phyloP scores from a whole-genome alignment of 345 rosid genomes.

The Citrus inodora region DNA sequence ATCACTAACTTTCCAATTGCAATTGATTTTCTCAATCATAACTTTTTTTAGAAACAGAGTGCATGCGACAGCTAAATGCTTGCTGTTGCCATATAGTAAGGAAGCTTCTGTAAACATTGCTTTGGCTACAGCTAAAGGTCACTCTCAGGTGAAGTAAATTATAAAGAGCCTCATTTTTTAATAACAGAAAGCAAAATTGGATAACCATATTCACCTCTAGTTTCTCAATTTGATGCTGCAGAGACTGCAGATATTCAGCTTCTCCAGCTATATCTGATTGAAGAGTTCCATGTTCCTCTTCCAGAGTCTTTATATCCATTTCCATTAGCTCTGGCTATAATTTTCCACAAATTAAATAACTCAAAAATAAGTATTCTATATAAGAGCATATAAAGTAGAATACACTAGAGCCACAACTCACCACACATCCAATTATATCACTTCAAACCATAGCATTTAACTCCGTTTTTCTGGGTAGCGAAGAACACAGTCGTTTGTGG shows the following conservation, averaged over 20 bases:
- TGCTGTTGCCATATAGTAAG: not conserved
- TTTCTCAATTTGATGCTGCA: constrained; percentile 47
- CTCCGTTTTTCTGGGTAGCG: not conserved
- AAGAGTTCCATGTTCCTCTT: constrained; percentile 51
- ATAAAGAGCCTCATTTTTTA: not conserved
- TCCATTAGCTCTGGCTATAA: constrained; percentile 58
- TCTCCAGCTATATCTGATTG: constrained; percentile 58
- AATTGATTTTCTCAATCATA: not conserved
- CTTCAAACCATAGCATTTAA: not conserved
- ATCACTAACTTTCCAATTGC: not conserved
- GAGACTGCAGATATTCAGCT: constrained; percentile 45
- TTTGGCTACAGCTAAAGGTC: not conserved
- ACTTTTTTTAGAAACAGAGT: not conserved
- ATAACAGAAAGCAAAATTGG: not conserved
- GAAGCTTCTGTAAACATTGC: not conserved
- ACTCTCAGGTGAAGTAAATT: not conserved
- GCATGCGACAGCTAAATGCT: no score
- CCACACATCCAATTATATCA: not conserved
- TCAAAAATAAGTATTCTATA: not conserved
- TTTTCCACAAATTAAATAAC: constrained; percentile 8
- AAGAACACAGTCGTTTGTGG: not conserved
- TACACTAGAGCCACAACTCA: not conserved
- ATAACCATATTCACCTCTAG: constrained; percentile 41
- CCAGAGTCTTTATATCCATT: constrained; percentile 44
- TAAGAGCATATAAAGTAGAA: not conserved